Percentiles rank a stretch among this genome's conserved stretches.
phyloP scores from a whole-genome alignment of 1,139 yeast genomes.

The Scheffersomyces cryptocercus region DNA sequence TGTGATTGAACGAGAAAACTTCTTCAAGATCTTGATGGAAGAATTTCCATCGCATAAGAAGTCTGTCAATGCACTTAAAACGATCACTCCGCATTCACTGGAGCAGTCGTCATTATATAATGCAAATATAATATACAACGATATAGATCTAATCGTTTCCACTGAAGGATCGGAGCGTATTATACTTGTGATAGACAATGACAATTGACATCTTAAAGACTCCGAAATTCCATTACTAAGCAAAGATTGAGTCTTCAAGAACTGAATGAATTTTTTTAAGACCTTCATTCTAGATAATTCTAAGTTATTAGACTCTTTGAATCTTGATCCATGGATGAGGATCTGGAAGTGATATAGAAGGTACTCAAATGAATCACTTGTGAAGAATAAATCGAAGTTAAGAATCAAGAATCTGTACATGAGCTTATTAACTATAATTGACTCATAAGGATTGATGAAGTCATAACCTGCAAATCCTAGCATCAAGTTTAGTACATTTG shows the following conservation, averaged over 20 bases:
- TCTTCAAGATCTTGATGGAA: conserved; percentile 39
- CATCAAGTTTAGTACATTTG: conserved; percentile 21
- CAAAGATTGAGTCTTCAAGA: conserved; percentile 37
- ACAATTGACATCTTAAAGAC: conserved; percentile 18
- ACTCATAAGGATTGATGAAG: conserved; percentile 23
- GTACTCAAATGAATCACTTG: conserved; percentile 46
- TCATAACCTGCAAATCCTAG: conserved; percentile 29
- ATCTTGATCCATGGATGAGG: conserved; percentile 53
- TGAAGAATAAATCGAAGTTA: conserved; percentile 37
- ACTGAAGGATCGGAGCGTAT: conserved; percentile 36
- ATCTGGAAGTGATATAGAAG: conserved; percentile 58
- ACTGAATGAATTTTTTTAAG: conserved; percentile 54
- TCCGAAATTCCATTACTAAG: conserved; percentile 10
- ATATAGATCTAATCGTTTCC: conserved; percentile 35
- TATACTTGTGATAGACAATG: conserved; percentile 21
- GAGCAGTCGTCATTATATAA: conserved; percentile 32
- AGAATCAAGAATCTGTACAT: conserved; percentile 33
- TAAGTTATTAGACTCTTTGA: conserved; percentile 46
- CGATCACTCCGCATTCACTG: conserved; percentile 29
- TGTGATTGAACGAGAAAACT: conserved; percentile 58
- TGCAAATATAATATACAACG: conserved; percentile 38
- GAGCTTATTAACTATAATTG: conserved; percentile 30
- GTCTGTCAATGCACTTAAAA: conserved; percentile 31
- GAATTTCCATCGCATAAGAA: conserved; percentile 32
- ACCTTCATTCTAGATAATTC: conserved; percentile 57